Evolutionary conservation across 2,329 filamentous ascomycete genomes (phyloP).

Genomic region (Penicillium verrucosum): DNA sequence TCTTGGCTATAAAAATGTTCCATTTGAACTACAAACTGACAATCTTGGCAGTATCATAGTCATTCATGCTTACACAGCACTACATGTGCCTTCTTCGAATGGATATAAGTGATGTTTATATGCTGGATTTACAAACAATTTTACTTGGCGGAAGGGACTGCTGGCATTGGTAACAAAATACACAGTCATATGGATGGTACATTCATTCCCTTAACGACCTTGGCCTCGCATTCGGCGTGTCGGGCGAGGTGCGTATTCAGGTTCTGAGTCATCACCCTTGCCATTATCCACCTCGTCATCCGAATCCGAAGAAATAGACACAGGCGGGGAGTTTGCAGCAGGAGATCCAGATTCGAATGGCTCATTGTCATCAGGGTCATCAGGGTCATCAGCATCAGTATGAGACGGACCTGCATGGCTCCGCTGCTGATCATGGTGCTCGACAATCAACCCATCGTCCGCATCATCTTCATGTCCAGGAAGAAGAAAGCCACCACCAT

Average conservation of each 20-base stretch:
- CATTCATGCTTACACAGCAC: too few species aligned
- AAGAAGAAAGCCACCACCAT: constrained; percentile 27
- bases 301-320: constrained; percentile 13
- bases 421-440: constrained; percentile 18
- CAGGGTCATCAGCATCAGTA: neutral
- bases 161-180: neutral
- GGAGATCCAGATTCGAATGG: neutral
- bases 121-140: neutral
- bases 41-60: too few species aligned
- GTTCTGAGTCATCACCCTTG: constrained; percentile 11
- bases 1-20: neutral
- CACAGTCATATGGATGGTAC: neutral
- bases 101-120: too few species aligned
- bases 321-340: neutral
- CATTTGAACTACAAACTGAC: neutral
- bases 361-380: constrained; percentile 7
- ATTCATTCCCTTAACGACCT: constrained; percentile 8
- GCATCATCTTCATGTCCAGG: constrained; percentile 21
- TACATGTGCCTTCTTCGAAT: too few species aligned
- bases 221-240: constrained; percentile 25
- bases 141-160: neutral
- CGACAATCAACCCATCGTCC: constrained; percentile 31
- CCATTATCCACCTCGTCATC: constrained; percentile 10
- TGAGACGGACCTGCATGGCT: neutral
- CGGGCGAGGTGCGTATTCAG: constrained; percentile 20